phyloP scores from a whole-genome alignment of 2,329 filamentous ascomycete genomes.

The Pseudogymnoascus destructans region DNA sequence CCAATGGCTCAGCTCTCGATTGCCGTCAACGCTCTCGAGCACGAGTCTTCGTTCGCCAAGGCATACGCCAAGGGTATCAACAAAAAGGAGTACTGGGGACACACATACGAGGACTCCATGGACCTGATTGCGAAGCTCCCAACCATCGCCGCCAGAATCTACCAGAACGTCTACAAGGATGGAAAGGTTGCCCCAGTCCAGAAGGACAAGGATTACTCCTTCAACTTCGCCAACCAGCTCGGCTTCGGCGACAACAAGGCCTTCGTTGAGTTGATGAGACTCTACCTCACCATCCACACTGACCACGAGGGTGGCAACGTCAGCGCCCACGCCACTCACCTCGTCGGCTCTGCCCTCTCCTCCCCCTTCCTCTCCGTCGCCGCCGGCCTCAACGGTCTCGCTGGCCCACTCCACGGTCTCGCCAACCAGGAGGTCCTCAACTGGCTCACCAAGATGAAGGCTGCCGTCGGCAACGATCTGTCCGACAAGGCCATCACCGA shows the following conservation, averaged over 20 bases:
- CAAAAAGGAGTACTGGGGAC: slow-evolving; percentile 99
- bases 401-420: slow-evolving; percentile 94
- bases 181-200: slow-evolving; percentile 92
- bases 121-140: slow-evolving; percentile 99
- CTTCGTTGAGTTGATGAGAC: slow-evolving; percentile 95
- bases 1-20: slow-evolving; percentile 99
- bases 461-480: slow-evolving; percentile 80
- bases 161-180: slow-evolving; percentile 99
- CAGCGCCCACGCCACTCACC: slow-evolving; percentile 93
- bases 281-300: slow-evolving; percentile 99
- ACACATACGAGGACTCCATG: slow-evolving; percentile 99
- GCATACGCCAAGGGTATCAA: slow-evolving; percentile 97
- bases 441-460: slow-evolving; percentile 99
- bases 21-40: slow-evolving; percentile 94
- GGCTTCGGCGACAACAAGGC: slow-evolving; percentile 90
- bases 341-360: slow-evolving; percentile 92
- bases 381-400: slow-evolving; percentile 94
- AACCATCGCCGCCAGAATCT: slow-evolving; percentile 95
- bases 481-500: slow-evolving; percentile 94
- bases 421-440: slow-evolving; percentile 99
- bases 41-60: slow-evolving; percentile 95
- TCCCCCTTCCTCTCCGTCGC: slow-evolving; percentile 94
- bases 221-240: slow-evolving; percentile 99
- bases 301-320: slow-evolving; percentile 99
- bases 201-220: slow-evolving; percentile 99